These are phyloP conservation scores for Artemisia argyi DNA, from an alignment of 129 eudicot genomes.

Conservation along the genomic window DNA sequence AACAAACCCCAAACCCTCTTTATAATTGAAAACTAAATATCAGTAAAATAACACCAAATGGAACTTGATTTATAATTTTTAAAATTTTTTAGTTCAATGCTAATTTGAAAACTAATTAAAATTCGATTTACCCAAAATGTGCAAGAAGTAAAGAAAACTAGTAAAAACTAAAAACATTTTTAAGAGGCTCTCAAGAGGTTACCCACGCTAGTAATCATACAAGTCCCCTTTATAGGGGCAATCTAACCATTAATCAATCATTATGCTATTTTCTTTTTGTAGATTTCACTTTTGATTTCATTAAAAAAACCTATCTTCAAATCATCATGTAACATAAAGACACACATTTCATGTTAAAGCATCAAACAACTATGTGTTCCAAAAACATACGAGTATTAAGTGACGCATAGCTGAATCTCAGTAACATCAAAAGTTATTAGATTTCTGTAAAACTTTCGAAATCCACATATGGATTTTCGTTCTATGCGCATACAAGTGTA, in stretches of 20 bases:
- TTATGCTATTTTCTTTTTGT: constrained; percentile 28
- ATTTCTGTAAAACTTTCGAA: neutral
- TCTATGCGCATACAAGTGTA: constrained; percentile 30
- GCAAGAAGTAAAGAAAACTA: neutral
- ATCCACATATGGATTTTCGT: constrained; percentile 35
- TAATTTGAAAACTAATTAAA: neutral
- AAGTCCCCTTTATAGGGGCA: constrained; percentile 35
- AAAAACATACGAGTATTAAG: neutral
- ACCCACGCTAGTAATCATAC: constrained; percentile 41
- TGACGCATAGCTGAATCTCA: neutral
- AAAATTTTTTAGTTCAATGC: too few species aligned
- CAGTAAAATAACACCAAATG: too few species aligned
- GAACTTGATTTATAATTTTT: too few species aligned
- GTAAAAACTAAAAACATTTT: neutral
- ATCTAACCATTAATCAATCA: constrained; percentile 36
- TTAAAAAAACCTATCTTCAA: constrained; percentile 29
- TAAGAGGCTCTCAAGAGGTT: constrained; percentile 35
- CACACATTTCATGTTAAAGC: constrained; percentile 19
- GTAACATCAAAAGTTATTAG: neutral
- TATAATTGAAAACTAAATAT: too few species aligned
- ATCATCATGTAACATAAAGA: constrained; percentile 29
- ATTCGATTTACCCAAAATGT: neutral
- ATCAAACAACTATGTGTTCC: constrained; percentile 17
- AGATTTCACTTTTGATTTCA: constrained; percentile 30
- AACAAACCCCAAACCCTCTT: too few species aligned